A percentile compares a stretch with the other conserved stretches of the same genome.
phyloP scores from a whole-genome alignment of 305 asterid genomes.

The Ruellia speciosa region DNA sequence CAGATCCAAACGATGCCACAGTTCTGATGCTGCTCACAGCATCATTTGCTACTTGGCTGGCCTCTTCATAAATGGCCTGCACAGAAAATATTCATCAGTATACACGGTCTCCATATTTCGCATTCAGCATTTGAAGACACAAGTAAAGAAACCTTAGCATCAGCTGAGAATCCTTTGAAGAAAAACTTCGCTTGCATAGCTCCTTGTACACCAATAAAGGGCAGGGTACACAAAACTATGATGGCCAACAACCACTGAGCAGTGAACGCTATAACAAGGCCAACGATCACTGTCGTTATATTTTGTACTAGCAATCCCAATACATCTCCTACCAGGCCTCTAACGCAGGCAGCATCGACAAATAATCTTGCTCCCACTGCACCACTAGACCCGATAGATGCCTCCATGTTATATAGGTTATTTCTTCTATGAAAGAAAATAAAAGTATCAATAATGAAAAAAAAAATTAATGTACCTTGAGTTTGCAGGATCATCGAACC shows the following conservation, averaged over 20 bases:
- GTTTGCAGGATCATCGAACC: slow-evolving; percentile 46
- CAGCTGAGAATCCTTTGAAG: slow-evolving; percentile 24
- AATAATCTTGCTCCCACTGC: slow-evolving; percentile 54
- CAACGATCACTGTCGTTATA: slow-evolving; percentile 35
- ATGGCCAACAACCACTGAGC: slow-evolving; percentile 45
- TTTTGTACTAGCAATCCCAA: slow-evolving; percentile 43
- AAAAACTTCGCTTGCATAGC: too few relatives aligned
- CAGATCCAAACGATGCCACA: slow-evolving; percentile 50
- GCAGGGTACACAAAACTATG: slow-evolving; percentile 32
- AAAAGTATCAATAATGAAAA: too few relatives aligned
- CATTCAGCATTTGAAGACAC: too few relatives aligned
- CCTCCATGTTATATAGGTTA: too few relatives aligned
- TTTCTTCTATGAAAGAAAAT: too few relatives aligned
- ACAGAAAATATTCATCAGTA: too few relatives aligned
- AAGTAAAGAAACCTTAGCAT: too few relatives aligned
- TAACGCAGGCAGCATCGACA: slow-evolving; percentile 38
- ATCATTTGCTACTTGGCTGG: slow-evolving; percentile 50
- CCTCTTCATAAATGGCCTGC: slow-evolving; percentile 41
- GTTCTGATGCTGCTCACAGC: slow-evolving; percentile 56
- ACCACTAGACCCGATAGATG: too few relatives aligned
- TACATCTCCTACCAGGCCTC: slow-evolving; percentile 40
- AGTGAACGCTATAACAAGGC: slow-evolving; percentile 35
- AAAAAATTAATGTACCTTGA: slow-evolving; percentile 19
- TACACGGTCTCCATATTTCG: too few relatives aligned
- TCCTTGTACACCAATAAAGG: slow-evolving; percentile 31